Evolutionary conservation across 306 rosid genomes (phyloP), one percentile per base, ranked within the genome.

Genomic region (Ammopiptanthus mongolicus): DNA sequence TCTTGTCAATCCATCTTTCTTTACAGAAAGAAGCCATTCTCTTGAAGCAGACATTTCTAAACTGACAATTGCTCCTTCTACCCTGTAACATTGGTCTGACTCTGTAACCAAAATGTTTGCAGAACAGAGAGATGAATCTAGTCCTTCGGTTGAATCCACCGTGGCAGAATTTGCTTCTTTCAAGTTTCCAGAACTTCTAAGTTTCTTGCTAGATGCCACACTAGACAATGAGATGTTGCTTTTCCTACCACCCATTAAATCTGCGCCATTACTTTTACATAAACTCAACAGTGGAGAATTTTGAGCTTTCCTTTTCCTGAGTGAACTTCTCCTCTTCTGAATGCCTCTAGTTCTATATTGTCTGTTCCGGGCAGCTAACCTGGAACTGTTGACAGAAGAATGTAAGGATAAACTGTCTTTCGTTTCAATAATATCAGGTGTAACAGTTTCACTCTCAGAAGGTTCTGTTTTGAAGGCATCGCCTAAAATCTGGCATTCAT

Each of bases 11-110:
- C 91, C 93, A 81, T 86, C 85, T 83, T 83, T 89, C 88, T 88
- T 93, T 21, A 91, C 85, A 33, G 58, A 84, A 67, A 93, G 86
- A 84, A 84, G 77, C 91, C 93, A 89, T 77, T 88, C 97, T 71
- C 81, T 82, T 5, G 88, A 72, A 71, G 86, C 74, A 8, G 96
- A 84, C 29, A 66, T 33, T 61, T 91, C 98, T 53, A 88, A 34
- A 84, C 73, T 69, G 15, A 91, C 50, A 42, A 58, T 36, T 25
- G 78, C 85, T 15, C 90, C 93, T 60, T 72, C 88, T 44, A 76
- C 84, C 81, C 92, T 87, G 74, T 71, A 80, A 71, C 96, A 84
- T 76, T 73, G 88, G 47, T 87, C 91, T 36, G 83, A 39, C 73
- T 84, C 92, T 8, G 81, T 19, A 11, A 93, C 76, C 81, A 93